Percentiles rank a stretch among this genome's conserved stretches.
Evolutionary conservation across 2,329 filamentous ascomycete genomes (phyloP).

Genomic region (Penicillium sp.): DNA sequence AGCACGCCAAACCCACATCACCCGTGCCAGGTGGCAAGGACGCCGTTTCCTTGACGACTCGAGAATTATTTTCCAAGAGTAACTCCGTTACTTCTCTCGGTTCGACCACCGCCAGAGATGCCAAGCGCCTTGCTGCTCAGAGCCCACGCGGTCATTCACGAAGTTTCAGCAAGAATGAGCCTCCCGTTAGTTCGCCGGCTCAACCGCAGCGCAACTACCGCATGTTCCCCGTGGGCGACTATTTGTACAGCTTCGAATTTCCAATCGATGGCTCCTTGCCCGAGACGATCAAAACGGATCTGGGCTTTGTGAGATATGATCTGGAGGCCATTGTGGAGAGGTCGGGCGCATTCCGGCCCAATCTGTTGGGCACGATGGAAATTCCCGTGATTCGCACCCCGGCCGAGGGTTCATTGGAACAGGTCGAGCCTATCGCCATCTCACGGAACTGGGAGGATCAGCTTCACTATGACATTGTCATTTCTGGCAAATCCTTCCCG

Average conservation of each 20-base stretch:
- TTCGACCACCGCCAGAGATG: constrained; percentile 46
- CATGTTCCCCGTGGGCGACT: constrained; percentile 74
- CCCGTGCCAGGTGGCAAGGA: constrained; percentile 29
- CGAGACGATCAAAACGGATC: constrained; percentile 83
- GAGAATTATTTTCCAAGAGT: constrained; percentile 41
- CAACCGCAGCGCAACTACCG: constrained; percentile 79
- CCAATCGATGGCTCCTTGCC: constrained; percentile 73
- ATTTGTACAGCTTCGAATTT: constrained; percentile 76
- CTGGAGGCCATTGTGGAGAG: constrained; percentile 82
- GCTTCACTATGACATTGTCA: constrained; percentile 91
- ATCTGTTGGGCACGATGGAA: constrained; percentile 78
- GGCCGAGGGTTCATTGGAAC: constrained; percentile 82
- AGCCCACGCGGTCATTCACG: constrained; percentile 77
- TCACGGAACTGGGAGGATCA: constrained; percentile 94
- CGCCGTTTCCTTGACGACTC: constrained; percentile 30
- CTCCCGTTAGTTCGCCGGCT: constrained; percentile 52
- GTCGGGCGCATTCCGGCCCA: constrained; percentile 84
- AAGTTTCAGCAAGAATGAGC: constrained; percentile 80
- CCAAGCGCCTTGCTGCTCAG: constrained; percentile 72
- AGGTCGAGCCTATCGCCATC: constrained; percentile 90
- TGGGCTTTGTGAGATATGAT: constrained; percentile 84
- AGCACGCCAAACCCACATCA: constrained; percentile 46
- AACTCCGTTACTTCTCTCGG: constrained; percentile 43
- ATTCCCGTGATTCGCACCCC: constrained; percentile 81
- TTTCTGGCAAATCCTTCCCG: constrained; percentile 92